These are phyloP conservation scores for Agapanthus africanus DNA, from an alignment of 106 monocot species.

Conservation along the genomic window DNA sequence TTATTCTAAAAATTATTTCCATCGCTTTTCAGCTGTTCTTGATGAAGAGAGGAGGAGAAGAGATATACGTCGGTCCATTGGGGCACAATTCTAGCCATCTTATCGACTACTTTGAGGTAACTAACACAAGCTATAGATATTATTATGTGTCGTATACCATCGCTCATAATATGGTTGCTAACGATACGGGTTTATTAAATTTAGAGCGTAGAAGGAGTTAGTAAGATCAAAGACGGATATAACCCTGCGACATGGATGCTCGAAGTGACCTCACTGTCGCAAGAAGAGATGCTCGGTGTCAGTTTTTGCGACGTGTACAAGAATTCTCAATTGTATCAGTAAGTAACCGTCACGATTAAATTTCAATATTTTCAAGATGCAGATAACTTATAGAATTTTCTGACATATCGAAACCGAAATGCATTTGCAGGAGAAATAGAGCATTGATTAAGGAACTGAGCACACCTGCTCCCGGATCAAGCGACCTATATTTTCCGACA, in stretches of 20 bases:
- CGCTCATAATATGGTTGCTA: no score
- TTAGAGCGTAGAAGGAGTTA: conserved; percentile 24
- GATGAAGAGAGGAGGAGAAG: conserved; percentile 16
- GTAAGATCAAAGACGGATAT: conserved; percentile 25
- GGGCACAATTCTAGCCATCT: conserved; percentile 8
- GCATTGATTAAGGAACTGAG: conserved; percentile 15
- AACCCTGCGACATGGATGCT: conserved; percentile 53
- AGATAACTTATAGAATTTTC: no score
- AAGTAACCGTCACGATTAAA: neutral
- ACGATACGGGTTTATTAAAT: no score
- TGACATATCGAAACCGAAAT: no score
- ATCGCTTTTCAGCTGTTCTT: conserved; percentile 10
- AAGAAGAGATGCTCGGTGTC: conserved; percentile 30
- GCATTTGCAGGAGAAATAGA: conserved; percentile 23
- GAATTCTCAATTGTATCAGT: conserved; percentile 29
- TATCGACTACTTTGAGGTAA: conserved; percentile 12
- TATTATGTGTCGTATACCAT: no score
- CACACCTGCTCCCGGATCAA: conserved; percentile 12
- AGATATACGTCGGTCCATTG: conserved; percentile 15
- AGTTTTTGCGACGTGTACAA: conserved; percentile 33
- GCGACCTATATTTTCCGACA: conserved; percentile 20
- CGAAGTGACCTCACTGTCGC: conserved; percentile 28
- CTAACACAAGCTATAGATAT: neutral
- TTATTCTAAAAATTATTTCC: no score
- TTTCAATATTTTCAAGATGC: no score